Base-by-base conservation (phyloP, 805 yeast species). In the Pichia ethanolica region DNA sequence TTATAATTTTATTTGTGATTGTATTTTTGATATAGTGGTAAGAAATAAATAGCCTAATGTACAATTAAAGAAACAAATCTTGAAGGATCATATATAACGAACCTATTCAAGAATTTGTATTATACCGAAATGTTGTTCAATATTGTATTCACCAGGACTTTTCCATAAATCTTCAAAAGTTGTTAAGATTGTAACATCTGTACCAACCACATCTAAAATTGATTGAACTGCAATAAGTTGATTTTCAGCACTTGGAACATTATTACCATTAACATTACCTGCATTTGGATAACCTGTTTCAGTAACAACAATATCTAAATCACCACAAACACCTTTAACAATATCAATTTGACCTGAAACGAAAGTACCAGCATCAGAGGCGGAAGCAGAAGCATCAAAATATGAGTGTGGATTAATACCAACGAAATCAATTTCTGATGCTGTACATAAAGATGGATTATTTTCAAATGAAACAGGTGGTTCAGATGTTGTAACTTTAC, bases 81-180 rank as follows among this genome's bases (percentile, higher is more conserved):
- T 20, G 20, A 20, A 20, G 3, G 3, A 20, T 20, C 20, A 20
- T 20, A 20, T 20, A 20, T 20, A 20, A 20, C 20, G 2, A 20
- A 20, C 20, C 14, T 20, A 28, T 42, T 42, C 44, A 20, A 45
- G 41, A 12, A 66, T 51, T 38, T 72, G 64, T 50, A 77, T 71
- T 54, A 79, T 71, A 60, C 97, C 97, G 59, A 90, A 90, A 46
- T 79, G 81, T 69, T 88, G 96, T 69, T 90, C 97, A 61, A 90
- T 81, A 54, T 83, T 86, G 64, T 87, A 84, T 3, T 75, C 72
- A 51, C 97, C 97, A 27, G 97, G 89, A 10, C 62, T 59, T 64
- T 90, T 90, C 97, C 97, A 90, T 67, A 68, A 73, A 66, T 90
- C 97, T 60, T 90, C 72, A 67, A 69, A 89, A n/a, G 89, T 81